These are phyloP conservation scores for Auricularia sp. DNA, from an alignment of 768 basidiomycete species.

Conservation along the genomic window DNA sequence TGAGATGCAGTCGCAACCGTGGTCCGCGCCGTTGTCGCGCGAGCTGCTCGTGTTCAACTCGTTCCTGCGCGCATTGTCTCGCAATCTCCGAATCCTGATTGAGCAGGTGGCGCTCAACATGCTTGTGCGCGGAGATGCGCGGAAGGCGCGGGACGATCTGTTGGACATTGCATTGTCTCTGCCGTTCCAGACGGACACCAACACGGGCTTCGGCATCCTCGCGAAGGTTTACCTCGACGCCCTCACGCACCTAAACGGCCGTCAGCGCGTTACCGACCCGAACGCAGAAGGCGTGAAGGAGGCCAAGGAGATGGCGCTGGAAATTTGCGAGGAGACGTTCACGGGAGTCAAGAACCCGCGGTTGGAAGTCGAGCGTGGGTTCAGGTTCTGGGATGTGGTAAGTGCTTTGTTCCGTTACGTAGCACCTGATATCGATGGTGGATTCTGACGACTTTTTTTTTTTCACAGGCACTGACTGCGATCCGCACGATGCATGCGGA, in stretches of 20 bases:
- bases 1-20: slow-evolving; percentile 59
- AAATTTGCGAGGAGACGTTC: slow-evolving; percentile 91
- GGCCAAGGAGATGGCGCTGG: slow-evolving; percentile 78
- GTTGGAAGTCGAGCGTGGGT: slow-evolving; percentile 87
- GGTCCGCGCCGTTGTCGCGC: slow-evolving; percentile 93
- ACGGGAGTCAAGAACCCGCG: slow-evolving; percentile 75
- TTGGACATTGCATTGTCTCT: slow-evolving; percentile 86
- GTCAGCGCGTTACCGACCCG: slow-evolving; percentile 64
- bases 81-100: slow-evolving; percentile 78
- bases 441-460: background rate
- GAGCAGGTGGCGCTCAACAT: slow-evolving; percentile 91
- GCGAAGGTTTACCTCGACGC: slow-evolving; percentile 96
- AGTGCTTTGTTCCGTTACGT: slow-evolving; percentile 25
- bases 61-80: slow-evolving; percentile 84
- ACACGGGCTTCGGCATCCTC: slow-evolving; percentile 95
- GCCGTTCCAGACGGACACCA: slow-evolving; percentile 92
- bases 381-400: slow-evolving; percentile 98
- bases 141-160: slow-evolving; percentile 78
- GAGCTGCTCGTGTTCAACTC: slow-evolving; percentile 98
- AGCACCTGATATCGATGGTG: background rate
- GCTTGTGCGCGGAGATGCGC: slow-evolving; percentile 81
- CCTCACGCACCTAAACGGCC: slow-evolving; percentile 76
- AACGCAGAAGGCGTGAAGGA: slow-evolving; percentile 70
- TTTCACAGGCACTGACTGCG: slow-evolving; percentile 63
- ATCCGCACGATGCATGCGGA: slow-evolving; percentile 84